phyloP scores from a whole-genome alignment of 2,329 filamentous ascomycete genomes.

The Claviceps sorghi region DNA sequence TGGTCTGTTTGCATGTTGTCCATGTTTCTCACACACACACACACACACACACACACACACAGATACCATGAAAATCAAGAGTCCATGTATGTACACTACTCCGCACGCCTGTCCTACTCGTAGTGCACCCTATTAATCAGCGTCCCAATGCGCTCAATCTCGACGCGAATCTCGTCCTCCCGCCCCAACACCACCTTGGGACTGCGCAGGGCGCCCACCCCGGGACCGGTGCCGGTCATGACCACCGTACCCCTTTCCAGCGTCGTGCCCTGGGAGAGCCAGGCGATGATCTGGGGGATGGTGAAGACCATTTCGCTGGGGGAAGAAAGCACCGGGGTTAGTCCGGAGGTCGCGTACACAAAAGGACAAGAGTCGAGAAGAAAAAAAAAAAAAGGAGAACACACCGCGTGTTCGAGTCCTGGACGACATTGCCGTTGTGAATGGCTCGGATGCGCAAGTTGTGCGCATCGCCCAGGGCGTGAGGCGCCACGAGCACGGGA shows the following conservation, averaged over 20 bases:
- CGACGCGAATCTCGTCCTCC: constrained; percentile 24
- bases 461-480: constrained; percentile 17
- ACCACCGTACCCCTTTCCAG: constrained; percentile 45
- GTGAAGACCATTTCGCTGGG: constrained; percentile 39
- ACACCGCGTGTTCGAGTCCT: constrained; percentile 21
- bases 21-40: too few species aligned
- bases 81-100: too few species aligned
- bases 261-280: constrained; percentile 44
- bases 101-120: constrained; percentile 11
- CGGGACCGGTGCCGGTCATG: constrained; percentile 43
- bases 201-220: constrained; percentile 24
- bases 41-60: too few species aligned
- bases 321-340: background rate
- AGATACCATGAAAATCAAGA: too few species aligned
- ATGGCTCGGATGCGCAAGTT: constrained; percentile 17
- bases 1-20: too few species aligned
- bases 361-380: too few species aligned
- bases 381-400: background rate
- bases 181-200: constrained; percentile 23
- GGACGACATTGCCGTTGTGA: constrained; percentile 22
- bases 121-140: constrained; percentile 23
- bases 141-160: constrained; percentile 23
- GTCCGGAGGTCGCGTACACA: too few species aligned
- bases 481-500: constrained; percentile 19
- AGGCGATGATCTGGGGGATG: constrained; percentile 39